Evolutionary conservation across 441 rosid species (phyloP), one percentile per base, ranked within the genome.

Genomic region (Flueggea neowawraea): DNA sequence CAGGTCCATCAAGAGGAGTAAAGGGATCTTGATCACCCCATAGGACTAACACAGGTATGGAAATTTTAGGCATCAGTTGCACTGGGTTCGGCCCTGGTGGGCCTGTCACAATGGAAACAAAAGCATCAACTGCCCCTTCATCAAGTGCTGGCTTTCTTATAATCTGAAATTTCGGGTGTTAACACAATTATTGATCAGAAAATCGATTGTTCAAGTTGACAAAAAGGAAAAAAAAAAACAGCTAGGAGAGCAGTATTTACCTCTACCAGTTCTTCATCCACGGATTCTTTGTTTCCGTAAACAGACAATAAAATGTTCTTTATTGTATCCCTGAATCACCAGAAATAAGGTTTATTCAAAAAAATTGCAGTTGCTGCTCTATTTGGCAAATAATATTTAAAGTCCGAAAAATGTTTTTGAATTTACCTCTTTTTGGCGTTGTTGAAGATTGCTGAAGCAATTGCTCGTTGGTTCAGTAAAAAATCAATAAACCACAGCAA

Each of bases 21-120:
- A 90, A 75, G 14, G 96, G 85, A 73, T 93, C 98, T 65, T 86
- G 70, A 67, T 88, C 86, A 32, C 97, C 98, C 98, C 97, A 93
- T 55, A 93, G 57, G 67, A 88, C 78, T 3, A 93, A 82, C 60
- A 90, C 79, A 22, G 95, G 96, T 58, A 76, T 56, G 11, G 58
- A 62, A 61, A 93, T 76, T 54, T 52, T 65, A 2, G 95, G 92
- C 75, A 93, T 85, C 70, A 93, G 70, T 41, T 75, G 68, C 62
- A 84, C 69, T 0, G 98, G 98, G 63, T 78, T 88, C 4, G 98
- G 98, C 60, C 98, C 97, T 0, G 98, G 97, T 22, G 98, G 97
- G 12, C 98, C 97, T 0, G 97, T 93, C 55, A 93, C 75, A 16
- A 85, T 88, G 11, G 96, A 90, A 45, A 93, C 81, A 65, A 93